A percentile compares a stretch with the other conserved stretches of the same genome.
phyloP scores from a whole-genome alignment of 805 yeast species.

The Sugiyamaella valdiviana region DNA sequence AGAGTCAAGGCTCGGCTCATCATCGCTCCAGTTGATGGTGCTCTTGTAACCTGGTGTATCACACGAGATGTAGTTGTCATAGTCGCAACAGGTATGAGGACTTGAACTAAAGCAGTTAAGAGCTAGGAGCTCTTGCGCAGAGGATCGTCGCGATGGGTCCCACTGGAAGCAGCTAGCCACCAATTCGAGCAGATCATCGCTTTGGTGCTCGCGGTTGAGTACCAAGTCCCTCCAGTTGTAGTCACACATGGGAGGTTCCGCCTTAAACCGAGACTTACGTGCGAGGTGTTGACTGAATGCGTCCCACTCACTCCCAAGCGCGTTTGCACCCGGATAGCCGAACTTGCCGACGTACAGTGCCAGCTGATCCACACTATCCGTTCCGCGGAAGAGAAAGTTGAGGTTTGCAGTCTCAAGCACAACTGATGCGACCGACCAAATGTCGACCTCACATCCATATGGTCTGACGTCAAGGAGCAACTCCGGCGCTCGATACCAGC shows the following conservation, averaged over 20 bases:
- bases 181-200: neutral
- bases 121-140: neutral
- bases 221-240: neutral
- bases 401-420: constrained; percentile 37
- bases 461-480: constrained; percentile 45
- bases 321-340: neutral
- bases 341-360: neutral
- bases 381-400: neutral
- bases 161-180: neutral
- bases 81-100: too few relatives aligned
- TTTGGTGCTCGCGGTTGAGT: neutral
- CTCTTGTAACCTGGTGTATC: too few relatives aligned
- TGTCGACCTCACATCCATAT: constrained; percentile 54
- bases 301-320: neutral
- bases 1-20: too few relatives aligned
- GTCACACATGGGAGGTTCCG: neutral
- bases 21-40: too few relatives aligned
- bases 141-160: neutral
- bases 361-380: neutral
- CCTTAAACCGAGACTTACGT: neutral
- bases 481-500: constrained; percentile 79
- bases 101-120: neutral
- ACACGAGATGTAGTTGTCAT: too few relatives aligned
- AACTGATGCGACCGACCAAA: constrained; percentile 67
- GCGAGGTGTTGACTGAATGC: neutral